Evolutionary conservation across 305 asterid species (phyloP), one percentile per base, ranked within the genome.

Genomic region (Rubia balearica): DNA sequence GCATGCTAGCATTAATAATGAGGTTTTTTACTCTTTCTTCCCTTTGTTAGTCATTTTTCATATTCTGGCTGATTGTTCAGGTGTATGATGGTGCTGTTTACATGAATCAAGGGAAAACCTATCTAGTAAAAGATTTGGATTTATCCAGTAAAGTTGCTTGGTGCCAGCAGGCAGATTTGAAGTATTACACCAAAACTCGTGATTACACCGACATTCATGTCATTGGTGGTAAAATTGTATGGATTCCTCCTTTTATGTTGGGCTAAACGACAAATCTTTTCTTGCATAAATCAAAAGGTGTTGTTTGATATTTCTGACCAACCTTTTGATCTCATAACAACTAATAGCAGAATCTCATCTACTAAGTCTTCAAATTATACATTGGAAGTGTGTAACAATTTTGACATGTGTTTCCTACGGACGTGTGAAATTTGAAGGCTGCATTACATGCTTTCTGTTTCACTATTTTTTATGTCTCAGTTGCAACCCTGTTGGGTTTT

Each of bases 11-110:
- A 22, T 60, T 59, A 41, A 59, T 62, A 42, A 55, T 41, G 36
- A 68, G 65, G 43, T 63, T 27, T 3, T 1, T 51, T 43, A 63
- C 10, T 42, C 51, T 55, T 43, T 13, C 24, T 69, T 66, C 42
- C 63, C 41, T 27, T 57, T 56, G 19, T 61, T 21, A 19, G n/a
- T 51, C 67, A 48, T 36, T 55, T 62, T 67, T 80, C 67, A 78
- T 63, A 65, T 56, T 61, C 68, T 64, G 19, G 57, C 55, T 51
- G 70, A 68, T 78, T 63, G 42, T 82, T 69, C 89, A 93, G 98
- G 96, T 90, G 53, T 90, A 89, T 82, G 98, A 93, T 71, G 98
- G 97, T 81, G 98, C 98, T 21, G 91, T 88, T 62, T 93, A 93
- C 78, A 80, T 93, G 97, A 89, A 93, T 77, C 98, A 93, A 80